A percentile compares a stretch with the other conserved stretches of the same genome.
phyloP scores from a whole-genome alignment of 257 asterid genomes.

The Mitragyna speciosa region DNA sequence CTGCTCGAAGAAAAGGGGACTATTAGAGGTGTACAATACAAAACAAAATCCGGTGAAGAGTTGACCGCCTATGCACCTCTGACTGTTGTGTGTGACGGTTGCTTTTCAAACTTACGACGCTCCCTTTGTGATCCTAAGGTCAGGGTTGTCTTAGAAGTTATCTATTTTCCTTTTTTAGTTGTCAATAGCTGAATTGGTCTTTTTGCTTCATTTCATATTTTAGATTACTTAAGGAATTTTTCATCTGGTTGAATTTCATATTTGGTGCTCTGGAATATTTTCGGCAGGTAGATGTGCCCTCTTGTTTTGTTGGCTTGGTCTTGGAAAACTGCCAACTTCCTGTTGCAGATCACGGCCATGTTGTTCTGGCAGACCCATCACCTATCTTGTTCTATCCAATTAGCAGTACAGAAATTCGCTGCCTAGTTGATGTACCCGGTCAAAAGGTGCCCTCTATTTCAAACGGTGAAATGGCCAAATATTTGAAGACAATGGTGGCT shows the following conservation, averaged over 20 bases:
- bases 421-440: conserved; percentile 63
- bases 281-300: conserved; percentile 53
- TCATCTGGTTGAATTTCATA: background rate
- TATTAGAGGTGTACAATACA: conserved; percentile 62
- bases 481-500: conserved; percentile 50
- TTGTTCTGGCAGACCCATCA: conserved; percentile 51
- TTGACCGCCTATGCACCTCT: conserved; percentile 55
- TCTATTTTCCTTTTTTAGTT: background rate
- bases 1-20: conserved; percentile 57
- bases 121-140: conserved; percentile 70
- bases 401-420: conserved; percentile 54
- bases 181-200: background rate
- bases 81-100: conserved; percentile 73
- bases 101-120: conserved; percentile 66
- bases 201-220: background rate
- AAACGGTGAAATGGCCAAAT: conserved; percentile 56
- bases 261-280: background rate
- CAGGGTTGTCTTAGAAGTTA: background rate
- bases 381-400: conserved; percentile 59
- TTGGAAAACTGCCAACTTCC: conserved; percentile 58
- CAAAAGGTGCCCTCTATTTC: conserved; percentile 55
- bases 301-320: conserved; percentile 60
- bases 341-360: conserved; percentile 54
- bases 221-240: background rate
- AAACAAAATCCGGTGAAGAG: conserved; percentile 54